These are phyloP conservation scores for Astraeus odoratus DNA, from an alignment of 768 basidiomycete species.

Conservation along the genomic window DNA sequence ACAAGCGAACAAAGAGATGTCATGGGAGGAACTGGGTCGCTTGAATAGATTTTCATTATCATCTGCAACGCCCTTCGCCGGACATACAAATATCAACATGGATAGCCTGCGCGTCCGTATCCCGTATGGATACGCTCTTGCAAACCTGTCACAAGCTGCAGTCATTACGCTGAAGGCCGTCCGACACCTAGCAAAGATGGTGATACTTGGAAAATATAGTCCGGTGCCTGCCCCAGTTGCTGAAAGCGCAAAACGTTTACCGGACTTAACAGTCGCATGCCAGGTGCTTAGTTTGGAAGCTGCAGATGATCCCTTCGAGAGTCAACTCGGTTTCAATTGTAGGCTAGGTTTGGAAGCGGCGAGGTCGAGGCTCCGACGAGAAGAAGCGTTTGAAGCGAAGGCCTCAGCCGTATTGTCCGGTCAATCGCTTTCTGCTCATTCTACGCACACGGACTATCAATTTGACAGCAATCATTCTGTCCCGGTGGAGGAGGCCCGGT, in stretches of 20 bases:
- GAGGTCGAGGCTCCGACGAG: conserved; percentile 60
- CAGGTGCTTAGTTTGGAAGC: conserved; percentile 67
- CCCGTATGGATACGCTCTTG: conserved; percentile 69
- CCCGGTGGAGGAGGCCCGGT: conserved; percentile 62
- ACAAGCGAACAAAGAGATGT: conserved; percentile 28
- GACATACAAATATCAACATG: conserved; percentile 45
- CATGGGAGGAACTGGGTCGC: conserved; percentile 71
- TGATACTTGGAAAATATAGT: conserved; percentile 43
- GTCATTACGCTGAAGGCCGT: conserved; percentile 64
- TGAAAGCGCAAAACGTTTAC: conserved; percentile 68
- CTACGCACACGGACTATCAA: conserved; percentile 50
- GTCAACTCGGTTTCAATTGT: conserved; percentile 66
- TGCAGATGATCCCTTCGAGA: conserved; percentile 81
- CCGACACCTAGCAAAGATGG: conserved; percentile 59
- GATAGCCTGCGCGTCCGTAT: conserved; percentile 71
- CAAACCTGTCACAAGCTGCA: conserved; percentile 68
- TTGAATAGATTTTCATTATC: conserved; percentile 47
- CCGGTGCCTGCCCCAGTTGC: conserved; percentile 56
- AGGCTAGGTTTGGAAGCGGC: conserved; percentile 67
- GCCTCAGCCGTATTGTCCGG: conserved; percentile 50
- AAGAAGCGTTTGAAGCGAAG: conserved; percentile 77
- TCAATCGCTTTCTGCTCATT: conserved; percentile 19
- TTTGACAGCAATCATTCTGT: conserved; percentile 62
- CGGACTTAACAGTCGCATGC: conserved; percentile 52
- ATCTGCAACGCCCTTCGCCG: conserved; percentile 23